Percentiles rank a stretch among this genome's conserved stretches.
Evolutionary conservation across 2,329 filamentous ascomycete species (phyloP).

Genomic region (Phialophora macrospora): DNA sequence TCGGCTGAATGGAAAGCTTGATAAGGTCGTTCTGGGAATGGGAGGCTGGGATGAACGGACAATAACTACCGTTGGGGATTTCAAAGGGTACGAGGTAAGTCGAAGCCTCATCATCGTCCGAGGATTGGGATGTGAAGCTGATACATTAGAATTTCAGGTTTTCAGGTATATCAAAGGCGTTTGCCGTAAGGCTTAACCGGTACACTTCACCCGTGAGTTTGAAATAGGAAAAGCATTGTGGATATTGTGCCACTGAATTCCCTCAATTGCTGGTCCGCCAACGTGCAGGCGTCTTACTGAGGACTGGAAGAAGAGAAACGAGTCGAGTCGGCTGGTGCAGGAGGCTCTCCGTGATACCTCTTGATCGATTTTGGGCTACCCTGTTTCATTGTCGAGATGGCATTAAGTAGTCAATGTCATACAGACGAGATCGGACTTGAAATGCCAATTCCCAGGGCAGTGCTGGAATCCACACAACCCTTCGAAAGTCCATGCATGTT

Average conservation of each 20-base stretch:
- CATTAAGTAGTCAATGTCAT: not conserved
- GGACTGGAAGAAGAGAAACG: not conserved
- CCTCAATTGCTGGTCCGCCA: not conserved
- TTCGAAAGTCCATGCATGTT: not conserved
- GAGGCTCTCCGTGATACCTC: not conserved
- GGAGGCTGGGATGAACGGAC: constrained; percentile 31
- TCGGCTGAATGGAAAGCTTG: constrained; percentile 35
- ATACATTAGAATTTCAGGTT: constrained; percentile 15
- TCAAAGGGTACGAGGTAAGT: constrained; percentile 31
- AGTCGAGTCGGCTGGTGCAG: not conserved
- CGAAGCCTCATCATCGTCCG: not conserved
- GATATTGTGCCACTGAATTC: not conserved
- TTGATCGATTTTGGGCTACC: not conserved
- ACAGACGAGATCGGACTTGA: not conserved
- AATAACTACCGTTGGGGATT: constrained; percentile 28
- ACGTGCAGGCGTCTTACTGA: not conserved
- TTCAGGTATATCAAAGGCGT: constrained; percentile 34
- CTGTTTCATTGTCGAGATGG: not conserved
- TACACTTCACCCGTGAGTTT: not conserved
- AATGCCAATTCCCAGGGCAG: not conserved
- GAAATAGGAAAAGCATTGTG: not conserved
- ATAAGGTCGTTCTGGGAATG: constrained; percentile 32
- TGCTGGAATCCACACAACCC: not conserved
- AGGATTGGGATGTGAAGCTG: not conserved
- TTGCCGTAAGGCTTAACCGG: constrained; percentile 27